Percentiles rank a stretch among this genome's conserved stretches.
Evolutionary conservation across 805 yeast genomes (phyloP).

Genomic region (Wickerhamomyces alni): DNA sequence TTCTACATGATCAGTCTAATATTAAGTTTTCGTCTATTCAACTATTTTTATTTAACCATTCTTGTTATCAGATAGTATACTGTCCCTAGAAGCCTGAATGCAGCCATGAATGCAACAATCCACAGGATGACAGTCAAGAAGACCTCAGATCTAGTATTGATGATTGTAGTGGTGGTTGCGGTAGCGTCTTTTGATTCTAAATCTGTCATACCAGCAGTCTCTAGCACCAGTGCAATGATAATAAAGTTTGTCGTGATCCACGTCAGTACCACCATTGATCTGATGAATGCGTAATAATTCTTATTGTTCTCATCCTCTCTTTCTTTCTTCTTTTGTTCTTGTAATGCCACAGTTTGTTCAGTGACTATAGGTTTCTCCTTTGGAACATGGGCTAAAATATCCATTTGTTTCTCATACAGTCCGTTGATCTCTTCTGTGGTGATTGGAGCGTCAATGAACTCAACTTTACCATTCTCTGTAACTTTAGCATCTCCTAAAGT

Average conservation of each 20-base stretch:
- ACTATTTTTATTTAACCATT: conserved; percentile 17
- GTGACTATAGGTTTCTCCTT: conserved; percentile 21
- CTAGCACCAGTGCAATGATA: conserved; percentile 75
- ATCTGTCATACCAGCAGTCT: conserved; percentile 71
- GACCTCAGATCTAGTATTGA: conserved; percentile 40
- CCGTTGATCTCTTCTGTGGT: conserved; percentile 71
- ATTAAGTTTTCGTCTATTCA: too few species aligned
- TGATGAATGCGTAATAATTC: conserved; percentile 82
- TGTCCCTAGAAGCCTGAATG: conserved; percentile 76
- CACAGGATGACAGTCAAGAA: conserved; percentile 84
- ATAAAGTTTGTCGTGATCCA: conserved; percentile 89
- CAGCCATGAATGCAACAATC: conserved; percentile 89
- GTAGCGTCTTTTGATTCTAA: conserved; percentile 14
- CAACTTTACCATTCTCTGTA: conserved; percentile 56
- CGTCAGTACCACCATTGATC: conserved; percentile 81
- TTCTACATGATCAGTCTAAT: too few species aligned
- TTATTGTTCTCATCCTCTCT: conserved; percentile 51
- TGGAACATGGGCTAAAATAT: conserved; percentile 39
- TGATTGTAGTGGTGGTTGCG: conserved; percentile 11
- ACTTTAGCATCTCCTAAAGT: conserved; percentile 85
- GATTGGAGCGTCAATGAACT: conserved; percentile 64
- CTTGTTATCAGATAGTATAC: conserved; percentile 44
- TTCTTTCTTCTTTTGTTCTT: conserved; percentile 29
- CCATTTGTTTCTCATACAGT: conserved; percentile 60
- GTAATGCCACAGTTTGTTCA: conserved; percentile 23